Evolutionary conservation across 352 stramenopile genomes (phyloP).

Genomic region (Phytopythium boreale): DNA sequence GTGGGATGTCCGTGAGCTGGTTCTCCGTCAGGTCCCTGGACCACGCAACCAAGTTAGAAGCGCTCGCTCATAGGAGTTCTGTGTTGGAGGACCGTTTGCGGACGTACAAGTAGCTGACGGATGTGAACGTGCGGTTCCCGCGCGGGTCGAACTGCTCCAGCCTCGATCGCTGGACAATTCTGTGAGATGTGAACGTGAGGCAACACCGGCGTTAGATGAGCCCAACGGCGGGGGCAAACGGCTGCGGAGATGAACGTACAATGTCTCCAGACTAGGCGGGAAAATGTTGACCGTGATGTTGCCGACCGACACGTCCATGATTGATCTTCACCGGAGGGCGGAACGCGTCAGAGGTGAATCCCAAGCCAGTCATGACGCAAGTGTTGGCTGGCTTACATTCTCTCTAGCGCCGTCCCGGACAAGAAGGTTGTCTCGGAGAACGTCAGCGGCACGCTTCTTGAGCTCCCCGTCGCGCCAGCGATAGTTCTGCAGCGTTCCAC

Average conservation of each 20-base stretch:
- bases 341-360: background rate
- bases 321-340: slow-evolving; percentile 21
- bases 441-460: slow-evolving; percentile 52
- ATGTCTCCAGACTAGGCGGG: slow-evolving; percentile 41
- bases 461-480: slow-evolving; percentile 43
- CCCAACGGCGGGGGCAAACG: background rate
- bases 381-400: slow-evolving; percentile 32
- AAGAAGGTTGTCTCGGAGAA: slow-evolving; percentile 53
- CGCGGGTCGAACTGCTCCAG: slow-evolving; percentile 61
- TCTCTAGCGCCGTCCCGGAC: slow-evolving; percentile 36
- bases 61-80: background rate
- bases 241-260: slow-evolving; percentile 30
- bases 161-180: slow-evolving; percentile 57
- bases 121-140: slow-evolving; percentile 36
- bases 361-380: background rate
- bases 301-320: slow-evolving; percentile 55
- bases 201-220: background rate
- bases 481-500: slow-evolving; percentile 13
- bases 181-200: slow-evolving; percentile 12
- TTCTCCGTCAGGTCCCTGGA: slow-evolving; percentile 68
- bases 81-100: background rate
- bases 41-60: background rate
- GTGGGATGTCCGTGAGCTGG: slow-evolving; percentile 52
- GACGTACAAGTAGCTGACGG: slow-evolving; percentile 56
- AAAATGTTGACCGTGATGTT: slow-evolving; percentile 72